Evolutionary conservation across 176 grass and related monocot species (phyloP).

Genomic region (Aegilops sharonensis): DNA sequence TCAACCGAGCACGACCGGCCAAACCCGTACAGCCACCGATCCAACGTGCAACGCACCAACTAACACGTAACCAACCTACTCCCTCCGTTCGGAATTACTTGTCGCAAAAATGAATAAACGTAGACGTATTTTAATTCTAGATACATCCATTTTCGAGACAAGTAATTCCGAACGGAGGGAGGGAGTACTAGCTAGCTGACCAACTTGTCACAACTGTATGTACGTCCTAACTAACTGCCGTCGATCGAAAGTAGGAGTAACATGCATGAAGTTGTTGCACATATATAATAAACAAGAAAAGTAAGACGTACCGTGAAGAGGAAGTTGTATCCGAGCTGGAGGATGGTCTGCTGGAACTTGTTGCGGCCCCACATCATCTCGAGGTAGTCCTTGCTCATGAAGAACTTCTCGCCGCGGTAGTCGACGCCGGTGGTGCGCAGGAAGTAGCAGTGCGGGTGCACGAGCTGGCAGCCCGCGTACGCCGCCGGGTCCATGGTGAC

Average conservation of each 20-base stretch:
- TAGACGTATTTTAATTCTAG: too few species aligned
- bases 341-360: conserved; percentile 73
- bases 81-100: too few species aligned
- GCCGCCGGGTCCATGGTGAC: conserved; percentile 87
- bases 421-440: conserved; percentile 53
- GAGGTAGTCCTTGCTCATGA: conserved; percentile 93
- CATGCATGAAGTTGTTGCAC: background rate
- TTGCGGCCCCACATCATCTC: conserved; percentile 92
- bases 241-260: background rate
- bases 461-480: conserved; percentile 56
- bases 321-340: conserved; percentile 87
- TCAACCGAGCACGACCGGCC: background rate
- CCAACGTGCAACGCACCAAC: background rate
- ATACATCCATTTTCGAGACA: too few species aligned
- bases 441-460: conserved; percentile 87
- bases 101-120: too few species aligned
- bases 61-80: background rate
- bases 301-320: conserved; percentile 62
- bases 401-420: conserved; percentile 72
- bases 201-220: too few species aligned
- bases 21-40: background rate
- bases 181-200: too few species aligned
- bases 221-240: background rate
- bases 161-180: too few species aligned
- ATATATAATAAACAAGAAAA: too few species aligned